These are phyloP conservation scores for Mycena indigotica DNA, from an alignment of 768 basidiomycete species.

Conservation along the genomic window DNA sequence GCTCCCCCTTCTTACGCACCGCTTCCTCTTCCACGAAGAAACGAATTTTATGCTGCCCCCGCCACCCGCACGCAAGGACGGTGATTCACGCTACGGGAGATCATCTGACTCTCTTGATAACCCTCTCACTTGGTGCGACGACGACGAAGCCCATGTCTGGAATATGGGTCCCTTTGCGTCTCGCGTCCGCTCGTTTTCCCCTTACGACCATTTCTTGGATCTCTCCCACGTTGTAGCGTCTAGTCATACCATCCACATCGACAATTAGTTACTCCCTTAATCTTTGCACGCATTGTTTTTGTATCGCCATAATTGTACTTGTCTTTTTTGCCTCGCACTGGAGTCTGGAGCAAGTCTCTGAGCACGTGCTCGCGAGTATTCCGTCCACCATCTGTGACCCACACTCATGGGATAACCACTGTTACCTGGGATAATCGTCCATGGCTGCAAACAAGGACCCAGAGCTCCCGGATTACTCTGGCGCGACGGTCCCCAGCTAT, in stretches of 20 bases:
- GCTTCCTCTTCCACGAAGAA: conserved; percentile 29
- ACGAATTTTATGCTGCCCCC: conserved; percentile 30
- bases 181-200: conserved; percentile 9
- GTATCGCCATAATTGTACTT: not conserved
- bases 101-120: not conserved
- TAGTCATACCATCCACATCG: not conserved
- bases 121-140: conserved; percentile 6
- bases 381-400: not conserved
- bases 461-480: conserved; percentile 20
- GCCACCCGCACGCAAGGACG: conserved; percentile 10
- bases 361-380: too few relatives aligned
- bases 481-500: conserved; percentile 20
- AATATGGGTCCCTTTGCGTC: conserved; percentile 12
- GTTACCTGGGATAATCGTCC: conserved; percentile 3
- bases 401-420: not conserved
- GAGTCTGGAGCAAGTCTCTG: too few relatives aligned
- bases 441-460: conserved; percentile 15
- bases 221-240: conserved; percentile 21
- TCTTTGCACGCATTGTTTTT: not conserved
- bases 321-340: not conserved
- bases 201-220: conserved; percentile 3
- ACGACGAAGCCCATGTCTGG: conserved; percentile 23
- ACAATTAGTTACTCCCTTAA: not conserved
- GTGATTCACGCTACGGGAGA: conserved; percentile 4
- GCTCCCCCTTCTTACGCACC: conserved; percentile 53